Base-by-base conservation (phyloP, 345 rosid species). In the Camelina sativa region DNA sequence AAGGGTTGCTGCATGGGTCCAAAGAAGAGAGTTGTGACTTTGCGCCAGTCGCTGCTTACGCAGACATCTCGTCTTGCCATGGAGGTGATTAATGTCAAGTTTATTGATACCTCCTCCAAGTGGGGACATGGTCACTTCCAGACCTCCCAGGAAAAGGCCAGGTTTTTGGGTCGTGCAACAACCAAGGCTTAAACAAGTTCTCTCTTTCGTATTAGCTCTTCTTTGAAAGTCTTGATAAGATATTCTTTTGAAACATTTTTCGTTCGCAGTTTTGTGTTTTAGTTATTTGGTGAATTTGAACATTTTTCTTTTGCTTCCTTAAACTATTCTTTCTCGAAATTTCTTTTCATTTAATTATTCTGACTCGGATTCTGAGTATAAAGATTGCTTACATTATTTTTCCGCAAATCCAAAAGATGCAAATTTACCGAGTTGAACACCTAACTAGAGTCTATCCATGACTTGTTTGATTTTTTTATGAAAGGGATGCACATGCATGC, bases 1-100 rank as follows among this genome's bases (percentile, higher is more conserved):
- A 91, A 91, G 84, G 97, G 97, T 71, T 87, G 92, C 76, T 87
- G 92, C 57, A 87, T 85, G 60, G 97, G 97, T 58, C 91, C 97
- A 6, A 91, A 89, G 91, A 91, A 91, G 91, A 87, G 97, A 69
- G 97, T 91, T 1, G 92, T 89, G 15, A 91, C 97, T 3, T 87
- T 91, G 7, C 81, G 97, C 11, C 89, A 82, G 74, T 80, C 97
- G 1, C 77, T 91, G 20, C 86, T 89, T 32, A 80, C 75, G 4
- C 97, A 91, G 84, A 91, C 97, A 8, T 89, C 97, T 11, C 85
- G 97, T 23, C 44, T 85, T 50, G 95, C 97, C 10, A 65, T 85
- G 8, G 95, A 91, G 71, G 84, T 79, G 47, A 87, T 91, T 79
- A 91, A 82, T 3, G 80, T 91, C 79, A 91, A 91, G 90, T 91